Evolutionary conservation across 768 basidiomycete genomes (phyloP).

Genomic region (Rhodotorula paludigena): DNA sequence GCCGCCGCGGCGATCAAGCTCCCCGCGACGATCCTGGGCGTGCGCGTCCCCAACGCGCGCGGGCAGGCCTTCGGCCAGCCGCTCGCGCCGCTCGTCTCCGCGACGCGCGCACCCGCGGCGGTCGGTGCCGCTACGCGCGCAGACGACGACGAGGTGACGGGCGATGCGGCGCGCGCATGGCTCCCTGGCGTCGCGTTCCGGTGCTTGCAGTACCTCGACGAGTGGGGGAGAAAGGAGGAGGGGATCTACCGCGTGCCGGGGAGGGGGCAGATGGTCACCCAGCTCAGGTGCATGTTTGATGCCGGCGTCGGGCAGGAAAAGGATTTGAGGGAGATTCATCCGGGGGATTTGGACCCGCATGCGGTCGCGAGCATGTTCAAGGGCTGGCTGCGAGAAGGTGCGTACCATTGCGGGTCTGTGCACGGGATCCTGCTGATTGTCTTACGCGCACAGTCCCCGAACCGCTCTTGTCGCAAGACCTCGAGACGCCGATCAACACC

Average conservation of each 20-base stretch:
- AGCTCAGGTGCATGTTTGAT: slow-evolving; percentile 22
- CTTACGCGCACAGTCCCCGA: slow-evolving; percentile 9
- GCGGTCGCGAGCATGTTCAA: slow-evolving; percentile 35
- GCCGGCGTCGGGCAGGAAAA: slow-evolving; percentile 25
- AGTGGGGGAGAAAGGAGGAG: slow-evolving; percentile 21
- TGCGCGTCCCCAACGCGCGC: slow-evolving; percentile 5
- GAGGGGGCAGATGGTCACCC: neutral
- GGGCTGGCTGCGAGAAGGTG: slow-evolving; percentile 28
- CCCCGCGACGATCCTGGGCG: slow-evolving; percentile 16
- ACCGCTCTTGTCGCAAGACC: slow-evolving; percentile 11
- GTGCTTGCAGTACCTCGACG: slow-evolving; percentile 25
- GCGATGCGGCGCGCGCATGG: slow-evolving; percentile 6
- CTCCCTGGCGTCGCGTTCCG: slow-evolving; percentile 29
- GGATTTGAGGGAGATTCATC: slow-evolving; percentile 33
- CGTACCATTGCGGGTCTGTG: neutral
- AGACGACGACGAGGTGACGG: slow-evolving; percentile 12
- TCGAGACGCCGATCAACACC: slow-evolving; percentile 16
- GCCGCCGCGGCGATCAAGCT: neutral
- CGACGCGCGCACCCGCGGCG: neutral
- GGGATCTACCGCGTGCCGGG: slow-evolving; percentile 35
- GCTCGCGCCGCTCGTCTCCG: slow-evolving; percentile 10
- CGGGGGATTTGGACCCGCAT: slow-evolving; percentile 28
- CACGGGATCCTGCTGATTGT: neutral
- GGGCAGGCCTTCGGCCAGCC: slow-evolving; percentile 12
- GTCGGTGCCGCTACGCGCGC: too few relatives aligned